Percentiles rank a stretch among this genome's conserved stretches.
phyloP scores from a whole-genome alignment of 2,329 filamentous ascomycete species.

The Apiospora pterosperma region DNA sequence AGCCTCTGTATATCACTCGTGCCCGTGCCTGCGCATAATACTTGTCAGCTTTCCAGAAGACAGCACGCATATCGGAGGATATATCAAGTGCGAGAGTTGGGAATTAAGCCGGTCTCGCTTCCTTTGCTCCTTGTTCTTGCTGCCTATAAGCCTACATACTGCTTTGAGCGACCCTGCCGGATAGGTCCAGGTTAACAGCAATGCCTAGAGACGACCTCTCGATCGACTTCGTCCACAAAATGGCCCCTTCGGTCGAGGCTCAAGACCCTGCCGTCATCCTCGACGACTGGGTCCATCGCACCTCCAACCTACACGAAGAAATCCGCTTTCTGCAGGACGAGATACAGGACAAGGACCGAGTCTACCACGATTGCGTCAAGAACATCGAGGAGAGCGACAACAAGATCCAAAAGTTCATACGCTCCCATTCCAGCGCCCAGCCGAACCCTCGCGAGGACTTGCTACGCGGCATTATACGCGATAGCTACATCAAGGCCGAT shows the following conservation, averaged over 20 bases:
- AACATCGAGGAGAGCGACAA: slow-evolving; percentile 69
- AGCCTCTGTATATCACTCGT: background rate
- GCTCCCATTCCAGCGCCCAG: slow-evolving; percentile 69
- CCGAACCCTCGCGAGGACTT: slow-evolving; percentile 72
- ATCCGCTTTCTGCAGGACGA: slow-evolving; percentile 82
- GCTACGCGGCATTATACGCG: slow-evolving; percentile 61
- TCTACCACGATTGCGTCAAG: slow-evolving; percentile 65
- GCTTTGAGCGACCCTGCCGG: slow-evolving; percentile 13
- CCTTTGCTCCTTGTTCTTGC: background rate
- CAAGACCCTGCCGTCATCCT: slow-evolving; percentile 67
- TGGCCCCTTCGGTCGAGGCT: slow-evolving; percentile 55
- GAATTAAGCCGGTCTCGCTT: background rate
- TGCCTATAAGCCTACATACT: background rate
- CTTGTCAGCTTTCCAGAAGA: background rate
- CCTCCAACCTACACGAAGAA: slow-evolving; percentile 78
- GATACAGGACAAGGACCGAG: slow-evolving; percentile 74
- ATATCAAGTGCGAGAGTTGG: background rate
- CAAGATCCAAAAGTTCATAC: slow-evolving; percentile 79
- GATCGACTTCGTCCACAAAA: slow-evolving; percentile 67
- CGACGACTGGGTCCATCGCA: slow-evolving; percentile 73
- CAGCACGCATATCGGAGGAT: background rate
- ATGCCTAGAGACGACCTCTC: slow-evolving; percentile 73
- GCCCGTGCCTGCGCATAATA: background rate
- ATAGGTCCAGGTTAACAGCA: slow-evolving; percentile 50
- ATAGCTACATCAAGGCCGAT: slow-evolving; percentile 67